Base-by-base conservation (phyloP, 441 rosid species). In the Populus hybrid region DNA sequence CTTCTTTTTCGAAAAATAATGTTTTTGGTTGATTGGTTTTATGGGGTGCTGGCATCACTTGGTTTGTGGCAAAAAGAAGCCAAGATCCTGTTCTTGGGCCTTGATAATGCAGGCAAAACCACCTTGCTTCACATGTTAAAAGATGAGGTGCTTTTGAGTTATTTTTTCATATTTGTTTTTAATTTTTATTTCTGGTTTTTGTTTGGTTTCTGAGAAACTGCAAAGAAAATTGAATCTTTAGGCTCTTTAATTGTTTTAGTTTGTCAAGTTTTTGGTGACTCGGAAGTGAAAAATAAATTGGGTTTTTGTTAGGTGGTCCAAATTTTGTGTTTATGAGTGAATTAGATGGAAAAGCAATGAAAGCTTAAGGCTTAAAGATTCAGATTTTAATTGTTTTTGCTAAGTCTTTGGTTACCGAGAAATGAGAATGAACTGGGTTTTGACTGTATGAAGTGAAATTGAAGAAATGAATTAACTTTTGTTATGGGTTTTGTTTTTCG, bases 11-110 rank as follows among this genome's bases (percentile, higher is more conserved):
- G 5, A 26, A 21, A 63, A 40, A 4, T 8, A 21, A 92, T 92
- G 97, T 92, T 92, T 87, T 79, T 92, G 70, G 1, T 92, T 14
- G 97, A 92, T 77, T 92, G 97, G 97, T 91, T 92, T 79, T 92
- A 91, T 40, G 91, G 94, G 32, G 90, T 91, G 28, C 86, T 92
- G 14, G 88, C 94, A 12, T 89, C 95, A 18, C 90, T 92, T 19
- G 97, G 97, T 28, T 82, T 92, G 38, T 88, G 91, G 92, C 94
- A 92, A 71, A 92, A 92, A 66, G 95, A 92, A 84, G 97, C 97
- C 38, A 92, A 92, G 92, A 92, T 92, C 83, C 81, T 92, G 88
- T 92, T 92, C 76, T 79, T 92, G n/a, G 97, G 97, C 34, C 95
- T 92, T 70, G 97, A 92, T 80, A 92, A 92, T 79, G 91, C 97